phyloP scores from a whole-genome alignment of 1,284 basidiomycete species.

The Taiwanofungus camphoratus region DNA sequence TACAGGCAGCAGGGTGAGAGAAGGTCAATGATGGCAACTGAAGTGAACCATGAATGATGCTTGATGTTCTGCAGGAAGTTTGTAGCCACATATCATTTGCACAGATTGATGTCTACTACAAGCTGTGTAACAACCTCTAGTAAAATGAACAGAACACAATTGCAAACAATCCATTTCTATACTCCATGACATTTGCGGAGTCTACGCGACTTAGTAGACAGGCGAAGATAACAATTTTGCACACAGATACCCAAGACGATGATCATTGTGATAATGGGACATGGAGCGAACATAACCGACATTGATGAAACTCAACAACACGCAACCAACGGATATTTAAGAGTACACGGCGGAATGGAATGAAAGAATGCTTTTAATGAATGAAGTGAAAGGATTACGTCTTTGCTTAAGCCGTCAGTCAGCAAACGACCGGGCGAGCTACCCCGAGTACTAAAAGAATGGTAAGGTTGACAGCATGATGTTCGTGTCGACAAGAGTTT shows the following conservation, averaged over 20 bases:
- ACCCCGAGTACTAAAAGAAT: not conserved
- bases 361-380: not conserved
- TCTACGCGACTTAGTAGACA: too few species aligned
- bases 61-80: not conserved
- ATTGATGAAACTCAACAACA: too few species aligned
- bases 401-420: slow-evolving; percentile 2
- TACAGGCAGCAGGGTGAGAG: not conserved
- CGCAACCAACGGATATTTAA: too few species aligned
- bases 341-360: not conserved
- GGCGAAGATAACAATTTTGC: too few species aligned
- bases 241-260: slow-evolving; percentile 1
- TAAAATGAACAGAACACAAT: too few species aligned
- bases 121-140: not conserved
- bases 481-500: not conserved
- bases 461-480: not conserved
- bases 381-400: slow-evolving; percentile 1
- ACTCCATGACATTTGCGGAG: too few species aligned
- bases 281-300: too few species aligned
- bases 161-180: too few species aligned
- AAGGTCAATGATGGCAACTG: not conserved
- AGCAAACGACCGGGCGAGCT: slow-evolving; percentile 3
- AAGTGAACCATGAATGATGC: not conserved
- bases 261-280: too few species aligned
- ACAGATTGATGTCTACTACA: not conserved
- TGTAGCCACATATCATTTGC: not conserved